phyloP scores from a whole-genome alignment of 495 filamentous ascomycete species.

The Cercophora sp. region DNA sequence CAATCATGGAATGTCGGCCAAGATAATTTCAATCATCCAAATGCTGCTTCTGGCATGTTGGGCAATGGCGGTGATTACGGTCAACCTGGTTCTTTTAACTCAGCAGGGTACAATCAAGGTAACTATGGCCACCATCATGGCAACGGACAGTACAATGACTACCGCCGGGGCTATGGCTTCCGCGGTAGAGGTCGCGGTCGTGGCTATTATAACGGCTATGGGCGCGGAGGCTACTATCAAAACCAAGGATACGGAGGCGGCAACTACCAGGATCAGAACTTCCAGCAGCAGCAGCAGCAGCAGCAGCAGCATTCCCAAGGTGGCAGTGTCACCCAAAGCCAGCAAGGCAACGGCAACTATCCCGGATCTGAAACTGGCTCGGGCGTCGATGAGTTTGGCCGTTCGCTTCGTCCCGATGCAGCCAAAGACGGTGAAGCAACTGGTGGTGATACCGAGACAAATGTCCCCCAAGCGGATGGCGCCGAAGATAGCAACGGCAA shows the following conservation, averaged over 20 bases:
- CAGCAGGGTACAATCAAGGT: conserved; percentile 61
- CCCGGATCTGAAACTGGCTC: conserved; percentile 14
- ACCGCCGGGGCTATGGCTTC: conserved; percentile 48
- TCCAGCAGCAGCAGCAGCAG: conserved; percentile 18
- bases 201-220: conserved; percentile 33
- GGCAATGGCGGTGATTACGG: conserved; percentile 78
- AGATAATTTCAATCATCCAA: conserved; percentile 67
- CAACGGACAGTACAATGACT: conserved; percentile 61
- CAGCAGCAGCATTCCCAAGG: conserved; percentile 8
- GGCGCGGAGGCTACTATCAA: conserved; percentile 29
- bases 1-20: conserved; percentile 73
- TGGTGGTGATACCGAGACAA: conserved; percentile 1
- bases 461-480: not conserved
- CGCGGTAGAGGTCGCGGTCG: conserved; percentile 65
- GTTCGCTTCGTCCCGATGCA: conserved; percentile 36
- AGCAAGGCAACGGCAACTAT: conserved; percentile 13
- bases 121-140: conserved; percentile 59
- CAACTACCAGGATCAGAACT: conserved; percentile 28
- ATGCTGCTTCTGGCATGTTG: conserved; percentile 70
- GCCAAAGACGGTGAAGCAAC: conserved; percentile 10
- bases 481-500: conserved; percentile 25
- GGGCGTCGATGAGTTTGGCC: conserved; percentile 53
- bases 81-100: conserved; percentile 74
- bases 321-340: conserved; percentile 14
- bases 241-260: conserved; percentile 29